Conservation (phyloP, 2,329 filamentous ascomycete genomes). For the Aspergillus fructus region DNA sequence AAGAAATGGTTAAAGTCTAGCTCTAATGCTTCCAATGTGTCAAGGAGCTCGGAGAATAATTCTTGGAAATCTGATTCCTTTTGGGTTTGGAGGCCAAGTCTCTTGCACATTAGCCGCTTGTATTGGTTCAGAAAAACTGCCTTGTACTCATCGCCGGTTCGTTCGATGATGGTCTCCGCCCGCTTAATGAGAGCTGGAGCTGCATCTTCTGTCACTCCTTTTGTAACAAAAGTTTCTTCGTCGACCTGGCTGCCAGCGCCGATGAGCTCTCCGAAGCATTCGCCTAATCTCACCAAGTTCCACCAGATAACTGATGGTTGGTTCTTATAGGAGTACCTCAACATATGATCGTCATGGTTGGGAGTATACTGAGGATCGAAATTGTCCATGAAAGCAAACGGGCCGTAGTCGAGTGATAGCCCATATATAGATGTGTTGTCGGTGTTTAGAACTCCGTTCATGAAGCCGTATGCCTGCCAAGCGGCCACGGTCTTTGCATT, state of each 20-base stretch:
- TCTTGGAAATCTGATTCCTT: constrained; percentile 74
- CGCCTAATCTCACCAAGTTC: constrained; percentile 90
- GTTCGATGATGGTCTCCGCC: constrained; percentile 80
- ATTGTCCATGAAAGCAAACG: constrained; percentile 96
- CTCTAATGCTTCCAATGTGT: constrained; percentile 76
- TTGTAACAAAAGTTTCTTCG: constrained; percentile 65
- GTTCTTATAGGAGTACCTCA: constrained; percentile 89
- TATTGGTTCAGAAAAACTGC: constrained; percentile 86
- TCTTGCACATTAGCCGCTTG: constrained; percentile 75
- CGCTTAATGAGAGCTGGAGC: constrained; percentile 70
- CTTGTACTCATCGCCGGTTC: constrained; percentile 83
- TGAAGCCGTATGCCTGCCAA: constrained; percentile 99
- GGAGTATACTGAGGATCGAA: constrained; percentile 95
- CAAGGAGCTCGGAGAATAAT: constrained; percentile 78
- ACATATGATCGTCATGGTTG: constrained; percentile 87
- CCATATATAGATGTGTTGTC: constrained; percentile 94
- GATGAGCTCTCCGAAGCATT: constrained; percentile 83
- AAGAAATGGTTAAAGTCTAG: constrained; percentile 96
- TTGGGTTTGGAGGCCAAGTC: constrained; percentile 71
- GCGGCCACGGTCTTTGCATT: constrained; percentile 86
- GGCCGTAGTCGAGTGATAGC: constrained; percentile 89
- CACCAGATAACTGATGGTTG: constrained; percentile 98
- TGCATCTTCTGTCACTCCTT: constrained; percentile 70
- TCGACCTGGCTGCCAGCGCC: constrained; percentile 75
- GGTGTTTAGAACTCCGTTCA: constrained; percentile 96